phyloP scores from a whole-genome alignment of 148 eudicot species.

The Rhododendron griersonianum region DNA sequence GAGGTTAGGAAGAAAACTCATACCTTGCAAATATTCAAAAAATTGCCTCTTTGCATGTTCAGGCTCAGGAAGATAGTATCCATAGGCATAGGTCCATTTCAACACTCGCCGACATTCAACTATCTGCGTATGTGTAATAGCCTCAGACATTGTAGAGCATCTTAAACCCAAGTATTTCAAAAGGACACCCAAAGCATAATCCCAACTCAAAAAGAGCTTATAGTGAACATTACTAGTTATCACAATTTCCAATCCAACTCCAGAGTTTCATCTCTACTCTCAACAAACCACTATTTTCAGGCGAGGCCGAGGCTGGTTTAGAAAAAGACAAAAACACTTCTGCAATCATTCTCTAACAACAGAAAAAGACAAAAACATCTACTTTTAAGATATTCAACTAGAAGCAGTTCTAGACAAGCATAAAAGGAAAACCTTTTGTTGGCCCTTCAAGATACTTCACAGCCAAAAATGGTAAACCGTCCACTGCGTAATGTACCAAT shows the following conservation, averaged over 20 bases:
- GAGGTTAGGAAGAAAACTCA: background rate
- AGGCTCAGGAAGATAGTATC: conserved; percentile 34
- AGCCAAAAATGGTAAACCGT: background rate
- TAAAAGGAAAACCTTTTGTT: background rate
- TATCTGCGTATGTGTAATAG: conserved; percentile 22
- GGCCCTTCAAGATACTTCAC: background rate
- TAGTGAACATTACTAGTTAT: background rate
- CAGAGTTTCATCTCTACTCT: background rate
- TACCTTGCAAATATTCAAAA: conserved; percentile 57
- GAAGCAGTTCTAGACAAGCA: background rate
- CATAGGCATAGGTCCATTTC: conserved; percentile 60
- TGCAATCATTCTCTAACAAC: background rate
- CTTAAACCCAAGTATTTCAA: background rate
- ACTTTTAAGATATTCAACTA: too few relatives aligned
- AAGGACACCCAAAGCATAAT: background rate
- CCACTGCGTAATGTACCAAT: background rate
- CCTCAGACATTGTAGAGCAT: background rate
- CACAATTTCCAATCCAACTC: background rate
- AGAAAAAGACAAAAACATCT: background rate
- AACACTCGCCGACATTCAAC: conserved; percentile 52
- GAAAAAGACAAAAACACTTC: too few relatives aligned
- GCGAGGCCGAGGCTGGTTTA: too few relatives aligned
- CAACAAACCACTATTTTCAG: background rate
- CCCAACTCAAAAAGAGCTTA: background rate
- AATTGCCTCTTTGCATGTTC: conserved; percentile 33